These are phyloP conservation scores for Bauhinia variegata DNA, from an alignment of 306 rosid species.

Conservation along the genomic window DNA sequence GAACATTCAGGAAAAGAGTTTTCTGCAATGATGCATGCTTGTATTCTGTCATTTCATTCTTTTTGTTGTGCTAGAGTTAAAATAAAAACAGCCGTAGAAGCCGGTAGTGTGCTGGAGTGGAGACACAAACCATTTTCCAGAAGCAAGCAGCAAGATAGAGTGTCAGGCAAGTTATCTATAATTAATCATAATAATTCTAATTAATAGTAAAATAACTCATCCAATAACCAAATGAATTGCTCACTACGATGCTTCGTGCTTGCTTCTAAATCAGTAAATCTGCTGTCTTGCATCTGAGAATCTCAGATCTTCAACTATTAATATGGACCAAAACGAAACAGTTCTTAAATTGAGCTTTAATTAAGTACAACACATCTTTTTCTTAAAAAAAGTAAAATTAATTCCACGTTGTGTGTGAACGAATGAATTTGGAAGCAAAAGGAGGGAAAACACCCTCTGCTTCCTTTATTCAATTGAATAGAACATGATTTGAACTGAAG, in stretches of 20 bases:
- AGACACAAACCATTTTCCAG: slow-evolving; percentile 20
- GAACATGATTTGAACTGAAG: too few species aligned
- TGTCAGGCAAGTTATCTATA: slow-evolving; percentile 28
- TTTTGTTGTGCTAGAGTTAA: slow-evolving; percentile 3
- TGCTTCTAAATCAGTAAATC: slow-evolving; percentile 32
- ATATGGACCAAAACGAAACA: too few species aligned
- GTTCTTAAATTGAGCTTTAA: too few species aligned
- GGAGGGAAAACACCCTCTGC: too few species aligned
- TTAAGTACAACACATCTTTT: too few species aligned
- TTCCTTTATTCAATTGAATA: too few species aligned
- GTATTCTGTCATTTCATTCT: not conserved
- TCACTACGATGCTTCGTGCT: slow-evolving; percentile 50
- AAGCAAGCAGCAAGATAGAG: slow-evolving; percentile 12
- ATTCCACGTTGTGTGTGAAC: too few species aligned
- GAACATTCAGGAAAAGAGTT: too few species aligned
- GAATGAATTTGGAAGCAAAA: too few species aligned
- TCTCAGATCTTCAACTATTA: slow-evolving; percentile 31
- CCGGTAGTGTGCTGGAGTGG: not conserved
- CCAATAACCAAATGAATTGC: slow-evolving; percentile 32
- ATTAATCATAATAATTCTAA: not conserved
- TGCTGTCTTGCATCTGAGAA: slow-evolving; percentile 37
- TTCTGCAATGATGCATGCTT: too few species aligned
- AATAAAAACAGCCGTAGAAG: not conserved
- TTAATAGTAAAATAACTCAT: slow-evolving; percentile 23
- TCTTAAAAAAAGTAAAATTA: too few species aligned